phyloP scores from a whole-genome alignment of 768 basidiomycete species.

The Symmetrospora coprosmae region DNA sequence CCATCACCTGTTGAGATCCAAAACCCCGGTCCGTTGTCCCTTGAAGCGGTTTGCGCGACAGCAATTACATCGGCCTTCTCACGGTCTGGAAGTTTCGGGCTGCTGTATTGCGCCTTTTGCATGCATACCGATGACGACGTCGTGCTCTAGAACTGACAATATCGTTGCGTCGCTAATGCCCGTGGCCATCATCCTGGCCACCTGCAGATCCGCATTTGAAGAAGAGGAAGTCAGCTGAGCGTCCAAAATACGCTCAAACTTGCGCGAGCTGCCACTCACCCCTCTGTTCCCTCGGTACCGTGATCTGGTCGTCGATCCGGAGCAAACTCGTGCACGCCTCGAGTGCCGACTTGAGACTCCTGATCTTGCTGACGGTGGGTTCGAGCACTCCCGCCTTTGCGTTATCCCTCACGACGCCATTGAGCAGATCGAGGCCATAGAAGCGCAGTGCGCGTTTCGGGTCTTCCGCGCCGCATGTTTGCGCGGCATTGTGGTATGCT shows the following conservation, averaged over 20 bases:
- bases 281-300: constrained; percentile 33
- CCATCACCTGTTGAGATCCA: too few species aligned
- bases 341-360: constrained; percentile 89
- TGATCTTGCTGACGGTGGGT: constrained; percentile 92
- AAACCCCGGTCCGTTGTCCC: too few species aligned
- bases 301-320: constrained; percentile 12
- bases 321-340: constrained; percentile 82
- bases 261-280: neutral
- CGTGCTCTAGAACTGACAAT: too few species aligned
- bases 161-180: constrained; percentile 1
- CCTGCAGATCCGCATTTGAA: neutral
- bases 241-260: neutral
- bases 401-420: constrained; percentile 91
- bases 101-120: too few species aligned
- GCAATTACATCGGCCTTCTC: too few species aligned
- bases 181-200: constrained; percentile 11
- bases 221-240: neutral
- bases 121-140: too few species aligned
- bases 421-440: constrained; percentile 86
- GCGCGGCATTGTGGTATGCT: constrained; percentile 90
- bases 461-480: constrained; percentile 77
- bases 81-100: too few species aligned
- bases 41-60: too few species aligned
- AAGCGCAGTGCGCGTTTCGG: constrained; percentile 77
- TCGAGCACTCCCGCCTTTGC: constrained; percentile 83